Conservation (phyloP, 768 basidiomycete species). For the Zangia roseola region DNA sequence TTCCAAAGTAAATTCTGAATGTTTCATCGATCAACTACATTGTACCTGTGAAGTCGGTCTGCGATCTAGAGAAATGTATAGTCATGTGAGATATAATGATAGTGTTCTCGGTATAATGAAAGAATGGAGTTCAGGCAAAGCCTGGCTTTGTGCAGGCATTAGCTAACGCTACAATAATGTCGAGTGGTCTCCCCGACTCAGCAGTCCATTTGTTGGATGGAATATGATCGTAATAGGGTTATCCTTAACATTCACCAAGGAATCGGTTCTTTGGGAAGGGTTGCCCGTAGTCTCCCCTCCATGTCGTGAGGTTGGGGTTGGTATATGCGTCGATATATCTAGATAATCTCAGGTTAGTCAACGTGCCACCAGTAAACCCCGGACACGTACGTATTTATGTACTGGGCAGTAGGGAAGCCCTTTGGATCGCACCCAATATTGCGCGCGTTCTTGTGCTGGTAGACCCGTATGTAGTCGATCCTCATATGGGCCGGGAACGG, state of each 20-base stretch:
- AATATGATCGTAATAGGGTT: background rate
- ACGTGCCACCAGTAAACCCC: background rate
- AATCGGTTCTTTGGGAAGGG: conserved; percentile 51
- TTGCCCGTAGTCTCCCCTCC: conserved; percentile 44
- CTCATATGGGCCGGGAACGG: conserved; percentile 49
- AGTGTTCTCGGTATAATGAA: background rate
- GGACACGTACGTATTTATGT: conserved; percentile 57
- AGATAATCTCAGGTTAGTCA: conserved; percentile 1
- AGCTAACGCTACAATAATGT: background rate
- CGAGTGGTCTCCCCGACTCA: background rate
- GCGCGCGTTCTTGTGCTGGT: conserved; percentile 58
- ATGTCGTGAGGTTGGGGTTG: conserved; percentile 50
- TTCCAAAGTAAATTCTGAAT: background rate
- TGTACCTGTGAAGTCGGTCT: background rate
- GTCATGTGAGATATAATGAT: conserved; percentile 1
- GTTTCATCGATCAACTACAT: background rate
- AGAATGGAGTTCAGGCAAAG: background rate
- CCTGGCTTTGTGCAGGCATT: background rate
- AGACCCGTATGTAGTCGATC: conserved; percentile 65
- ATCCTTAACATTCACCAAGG: conserved; percentile 38
- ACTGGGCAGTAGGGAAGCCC: conserved; percentile 65
- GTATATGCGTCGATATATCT: conserved; percentile 70
- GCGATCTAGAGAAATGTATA: background rate
- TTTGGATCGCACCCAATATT: conserved; percentile 75
- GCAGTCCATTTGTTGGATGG: background rate